Percentiles rank a stretch among this genome's conserved stretches.
These are phyloP conservation scores for Solanum chacoense DNA, from an alignment of 305 asterid species.

Conservation along the genomic window DNA sequence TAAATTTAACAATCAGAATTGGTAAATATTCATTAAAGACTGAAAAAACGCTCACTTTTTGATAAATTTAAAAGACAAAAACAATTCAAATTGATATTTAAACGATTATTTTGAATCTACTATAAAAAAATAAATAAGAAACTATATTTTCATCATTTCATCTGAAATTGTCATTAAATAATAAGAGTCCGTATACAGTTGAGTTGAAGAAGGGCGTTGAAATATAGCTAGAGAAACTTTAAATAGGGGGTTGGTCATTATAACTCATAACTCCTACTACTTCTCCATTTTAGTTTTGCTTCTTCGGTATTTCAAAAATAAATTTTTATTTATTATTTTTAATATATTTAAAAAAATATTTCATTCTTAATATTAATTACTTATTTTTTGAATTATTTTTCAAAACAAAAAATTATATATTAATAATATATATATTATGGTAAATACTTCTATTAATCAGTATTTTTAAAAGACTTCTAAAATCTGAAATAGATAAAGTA, in stretches of 20 bases:
- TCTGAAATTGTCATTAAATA: constrained; percentile 22
- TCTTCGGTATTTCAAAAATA: not conserved
- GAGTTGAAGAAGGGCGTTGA: constrained; percentile 18
- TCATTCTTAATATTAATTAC: not conserved
- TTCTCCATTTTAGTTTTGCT: not conserved
- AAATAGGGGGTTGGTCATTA: constrained; percentile 1
- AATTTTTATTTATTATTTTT: not conserved
- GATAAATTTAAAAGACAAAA: not conserved
- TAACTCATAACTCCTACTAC: constrained; percentile 19
- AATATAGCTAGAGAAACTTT: not conserved
- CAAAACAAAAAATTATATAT: not conserved
- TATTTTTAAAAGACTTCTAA: not conserved
- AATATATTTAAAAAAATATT: not conserved
- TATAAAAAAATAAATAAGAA: not conserved
- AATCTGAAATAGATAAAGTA: not conserved
- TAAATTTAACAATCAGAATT: not conserved
- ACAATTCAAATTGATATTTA: not conserved
- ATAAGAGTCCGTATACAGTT: constrained; percentile 30
- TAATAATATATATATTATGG: not conserved
- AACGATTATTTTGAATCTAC: not conserved
- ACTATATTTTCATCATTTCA: not conserved
- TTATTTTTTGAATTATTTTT: not conserved
- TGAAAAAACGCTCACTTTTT: not conserved
- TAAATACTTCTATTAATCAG: too few species aligned
- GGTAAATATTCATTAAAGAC: not conserved